Conservation (phyloP, 192 early-diverging fungal genomes). For the Obelidium mucronatum region DNA sequence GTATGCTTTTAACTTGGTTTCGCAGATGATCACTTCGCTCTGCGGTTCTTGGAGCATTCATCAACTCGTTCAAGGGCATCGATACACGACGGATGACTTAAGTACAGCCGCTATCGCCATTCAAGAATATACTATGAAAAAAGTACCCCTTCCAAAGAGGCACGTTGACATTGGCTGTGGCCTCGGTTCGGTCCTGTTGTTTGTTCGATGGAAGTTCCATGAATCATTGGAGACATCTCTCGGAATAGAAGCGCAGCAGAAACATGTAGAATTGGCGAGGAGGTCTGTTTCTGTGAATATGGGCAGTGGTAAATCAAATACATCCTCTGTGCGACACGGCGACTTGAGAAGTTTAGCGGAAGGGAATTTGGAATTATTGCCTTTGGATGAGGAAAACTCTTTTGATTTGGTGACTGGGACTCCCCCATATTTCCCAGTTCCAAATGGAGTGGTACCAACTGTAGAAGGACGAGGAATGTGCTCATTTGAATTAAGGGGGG, state of each 20-base stretch:
- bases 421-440: constrained; percentile 50
- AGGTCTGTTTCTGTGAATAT: constrained; percentile 41
- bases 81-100: constrained; percentile 53
- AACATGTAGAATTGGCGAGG: constrained; percentile 43
- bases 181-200: constrained; percentile 43
- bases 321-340: constrained; percentile 29
- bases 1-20: not conserved
- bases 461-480: constrained; percentile 46
- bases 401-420: constrained; percentile 53
- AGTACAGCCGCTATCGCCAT: constrained; percentile 42
- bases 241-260: constrained; percentile 50
- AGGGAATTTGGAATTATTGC: not conserved
- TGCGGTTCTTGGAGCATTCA: constrained; percentile 48
- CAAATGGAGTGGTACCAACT: constrained; percentile 40
- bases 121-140: not conserved
- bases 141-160: not conserved
- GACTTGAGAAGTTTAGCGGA: constrained; percentile 37
- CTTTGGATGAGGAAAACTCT: not conserved
- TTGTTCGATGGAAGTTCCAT: constrained; percentile 41
- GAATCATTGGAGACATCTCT: constrained; percentile 19
- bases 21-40: constrained; percentile 44
- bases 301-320: not conserved
- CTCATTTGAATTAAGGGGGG: constrained; percentile 52
- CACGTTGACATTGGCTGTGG: constrained; percentile 52
- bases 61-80: constrained; percentile 45